phyloP scores from a whole-genome alignment of 1,284 basidiomycete species.

The Marasmius fiardii region DNA sequence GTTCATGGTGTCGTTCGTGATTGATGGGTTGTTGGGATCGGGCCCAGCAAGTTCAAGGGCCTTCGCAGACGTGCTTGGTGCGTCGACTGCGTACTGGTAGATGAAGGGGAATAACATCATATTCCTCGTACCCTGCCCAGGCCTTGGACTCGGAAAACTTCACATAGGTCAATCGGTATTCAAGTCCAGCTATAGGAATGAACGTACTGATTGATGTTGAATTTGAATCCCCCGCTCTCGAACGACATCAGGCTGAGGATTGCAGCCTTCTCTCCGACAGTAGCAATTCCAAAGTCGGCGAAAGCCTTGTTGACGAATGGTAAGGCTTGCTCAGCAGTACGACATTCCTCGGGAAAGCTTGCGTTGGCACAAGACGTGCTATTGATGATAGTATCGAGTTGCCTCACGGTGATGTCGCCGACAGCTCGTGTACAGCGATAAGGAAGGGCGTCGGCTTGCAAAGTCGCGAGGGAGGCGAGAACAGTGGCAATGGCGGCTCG shows the following conservation, averaged over 20 bases:
- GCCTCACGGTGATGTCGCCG: slow-evolving; percentile 14
- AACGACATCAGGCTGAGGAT: slow-evolving; percentile 23
- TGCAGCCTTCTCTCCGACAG: slow-evolving; percentile 22
- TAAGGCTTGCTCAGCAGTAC: slow-evolving; percentile 20
- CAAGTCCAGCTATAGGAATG: background rate
- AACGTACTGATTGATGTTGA: slow-evolving; percentile 23
- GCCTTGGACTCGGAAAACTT: slow-evolving; percentile 20
- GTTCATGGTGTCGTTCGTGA: slow-evolving; percentile 17
- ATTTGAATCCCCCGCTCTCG: slow-evolving; percentile 22
- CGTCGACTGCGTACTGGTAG: slow-evolving; percentile 23
- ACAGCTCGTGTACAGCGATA: background rate
- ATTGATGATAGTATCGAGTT: slow-evolving; percentile 17
- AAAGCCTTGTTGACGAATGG: slow-evolving; percentile 22
- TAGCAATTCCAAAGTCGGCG: slow-evolving; percentile 16
- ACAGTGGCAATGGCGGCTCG: background rate
- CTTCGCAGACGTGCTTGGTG: slow-evolving; percentile 15
- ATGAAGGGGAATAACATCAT: slow-evolving; percentile 24
- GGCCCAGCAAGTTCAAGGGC: slow-evolving; percentile 17
- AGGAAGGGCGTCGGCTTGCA: background rate
- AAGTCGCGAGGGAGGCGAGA: background rate
- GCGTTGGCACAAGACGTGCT: slow-evolving; percentile 14
- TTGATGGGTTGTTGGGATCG: slow-evolving; percentile 8
- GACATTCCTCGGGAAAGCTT: slow-evolving; percentile 20
- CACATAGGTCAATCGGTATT: background rate
- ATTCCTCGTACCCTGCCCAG: slow-evolving; percentile 25